Base-by-base conservation (phyloP, 768 basidiomycete species). In the Leucosporidium creatinivorum region DNA sequence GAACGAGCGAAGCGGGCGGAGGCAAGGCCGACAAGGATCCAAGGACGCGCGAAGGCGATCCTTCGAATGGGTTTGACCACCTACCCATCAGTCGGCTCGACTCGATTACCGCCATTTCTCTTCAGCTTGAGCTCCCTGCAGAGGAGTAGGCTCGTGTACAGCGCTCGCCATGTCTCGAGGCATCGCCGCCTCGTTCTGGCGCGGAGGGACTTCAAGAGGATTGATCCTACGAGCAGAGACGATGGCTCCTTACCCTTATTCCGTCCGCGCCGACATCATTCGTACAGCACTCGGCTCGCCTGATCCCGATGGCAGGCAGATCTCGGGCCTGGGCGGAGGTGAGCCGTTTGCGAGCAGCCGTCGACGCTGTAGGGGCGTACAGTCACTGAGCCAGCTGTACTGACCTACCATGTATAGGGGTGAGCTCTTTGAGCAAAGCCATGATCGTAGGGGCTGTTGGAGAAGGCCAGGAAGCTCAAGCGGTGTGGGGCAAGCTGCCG, bases 201-300 rank as follows among this genome's bases (percentile, higher is more conserved):
- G 72, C 10, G 72, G 72, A 9, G 72, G 72, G 1, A 73, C 72
- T 12, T 69, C 69, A 1, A 54, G 66, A 23, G 72, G 72, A 17
- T 51, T 68, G 0, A 51, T 73, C 30, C 57, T 73, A 36, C 60
- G 72, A 18, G 69, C 72, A 1, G 63, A 69, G 18, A 39, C 52
- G 13, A 66, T 73, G 39, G 69, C 69, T 6, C 54, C 61, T 0
- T 66, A 51, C 58, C n/a, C 66, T 0, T 52, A 56, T 12, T 12
- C 51, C 26, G 52, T 63, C 23, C 66, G 72, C 12, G 63, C 67
- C 18, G 44, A 61, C 26, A 64, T 73, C 65, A 65, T 73, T 58
- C 67, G 55, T 25, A 30, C 61, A 4, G 67, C 69, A 1, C 51
- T 73, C 25, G 72, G 72, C 33, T 65, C 56, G 7, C 72, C 72